phyloP scores from a whole-genome alignment of 2,329 filamentous ascomycete species.

The Alternaria burnsii region DNA sequence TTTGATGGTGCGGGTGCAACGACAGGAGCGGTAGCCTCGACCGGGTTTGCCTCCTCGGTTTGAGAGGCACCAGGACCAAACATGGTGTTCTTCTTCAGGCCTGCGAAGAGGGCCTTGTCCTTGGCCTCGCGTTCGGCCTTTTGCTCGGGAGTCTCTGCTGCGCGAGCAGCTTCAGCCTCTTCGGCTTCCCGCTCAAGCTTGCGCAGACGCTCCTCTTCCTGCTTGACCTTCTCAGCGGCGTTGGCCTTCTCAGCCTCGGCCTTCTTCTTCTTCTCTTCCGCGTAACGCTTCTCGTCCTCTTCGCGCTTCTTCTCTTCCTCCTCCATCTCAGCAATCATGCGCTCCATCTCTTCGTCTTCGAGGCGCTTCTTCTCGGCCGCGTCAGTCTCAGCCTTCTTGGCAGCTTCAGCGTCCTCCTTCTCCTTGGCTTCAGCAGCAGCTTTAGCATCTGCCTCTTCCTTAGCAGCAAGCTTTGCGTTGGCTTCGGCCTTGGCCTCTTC shows the following conservation, averaged over 20 bases:
- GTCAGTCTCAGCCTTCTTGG: constrained; percentile 54
- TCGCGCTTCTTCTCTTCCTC: constrained; percentile 57
- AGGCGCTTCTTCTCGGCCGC: constrained; percentile 46
- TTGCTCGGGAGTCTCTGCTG: constrained; percentile 52
- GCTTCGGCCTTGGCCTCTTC: constrained; percentile 54
- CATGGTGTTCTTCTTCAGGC: constrained; percentile 58
- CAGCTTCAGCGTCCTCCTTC: constrained; percentile 42
- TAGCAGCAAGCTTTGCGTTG: constrained; percentile 63
- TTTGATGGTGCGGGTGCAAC: constrained; percentile 34
- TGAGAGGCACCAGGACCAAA: constrained; percentile 56
- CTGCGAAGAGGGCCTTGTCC: constrained; percentile 53
- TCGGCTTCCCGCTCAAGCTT: constrained; percentile 60
- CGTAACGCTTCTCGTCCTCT: constrained; percentile 74
- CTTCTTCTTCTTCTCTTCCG: constrained; percentile 73
- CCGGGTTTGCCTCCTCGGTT: constrained; percentile 42
- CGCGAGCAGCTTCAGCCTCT: constrained; percentile 55
- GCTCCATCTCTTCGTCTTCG: constrained; percentile 58
- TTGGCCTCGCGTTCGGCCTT: constrained; percentile 53
- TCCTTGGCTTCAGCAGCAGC: constrained; percentile 40
- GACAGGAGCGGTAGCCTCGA: constrained; percentile 54
- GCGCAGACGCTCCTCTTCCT: constrained; percentile 63
- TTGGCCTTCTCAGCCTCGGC: constrained; percentile 68
- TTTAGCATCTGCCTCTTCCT: constrained; percentile 51
- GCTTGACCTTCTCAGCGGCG: constrained; percentile 53
- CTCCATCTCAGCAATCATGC: constrained; percentile 72